Percentiles rank a stretch among this genome's conserved stretches.
Conservation (phyloP, 371 early-diverging fungal genomes). For the Dinochytrium kinnereticum region DNA sequence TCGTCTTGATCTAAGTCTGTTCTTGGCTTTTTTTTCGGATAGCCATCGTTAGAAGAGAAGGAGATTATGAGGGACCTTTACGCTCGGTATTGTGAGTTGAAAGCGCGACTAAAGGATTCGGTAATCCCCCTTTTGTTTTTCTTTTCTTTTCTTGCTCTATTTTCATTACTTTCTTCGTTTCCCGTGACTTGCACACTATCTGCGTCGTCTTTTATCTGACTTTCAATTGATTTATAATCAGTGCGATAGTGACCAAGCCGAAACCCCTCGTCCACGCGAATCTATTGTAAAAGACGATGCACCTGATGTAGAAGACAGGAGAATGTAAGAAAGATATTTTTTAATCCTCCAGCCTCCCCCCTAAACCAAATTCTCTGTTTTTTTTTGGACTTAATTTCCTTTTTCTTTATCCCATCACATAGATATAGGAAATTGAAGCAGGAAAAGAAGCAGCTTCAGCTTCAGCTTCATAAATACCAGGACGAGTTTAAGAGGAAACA, state of each 20-base stretch:
- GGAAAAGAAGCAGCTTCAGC: slow-evolving; percentile 47
- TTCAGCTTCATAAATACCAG: slow-evolving; percentile 41
- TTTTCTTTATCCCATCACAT: background rate
- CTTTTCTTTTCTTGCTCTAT: background rate
- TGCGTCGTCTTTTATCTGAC: too few relatives aligned
- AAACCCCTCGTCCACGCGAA: background rate
- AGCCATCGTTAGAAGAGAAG: slow-evolving; percentile 31
- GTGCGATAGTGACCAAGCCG: background rate
- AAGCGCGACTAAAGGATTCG: slow-evolving; percentile 21
- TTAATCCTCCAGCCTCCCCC: background rate
- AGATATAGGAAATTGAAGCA: slow-evolving; percentile 31
- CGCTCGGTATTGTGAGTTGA: slow-evolving; percentile 35
- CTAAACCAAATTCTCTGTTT: too few relatives aligned
- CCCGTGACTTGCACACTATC: background rate
- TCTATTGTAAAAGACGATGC: background rate
- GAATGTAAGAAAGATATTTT: background rate
- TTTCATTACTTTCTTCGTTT: background rate
- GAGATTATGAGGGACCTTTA: slow-evolving; percentile 38
- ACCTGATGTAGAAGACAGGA: background rate
- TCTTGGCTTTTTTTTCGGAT: background rate
- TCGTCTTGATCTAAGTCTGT: background rate
- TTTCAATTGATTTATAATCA: too few relatives aligned
- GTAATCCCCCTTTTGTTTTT: background rate
- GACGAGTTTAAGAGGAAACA: slow-evolving; percentile 40
- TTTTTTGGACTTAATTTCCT: background rate